phyloP scores from a whole-genome alignment of 2,329 filamentous ascomycete species.

The Verticillium longisporum region DNA sequence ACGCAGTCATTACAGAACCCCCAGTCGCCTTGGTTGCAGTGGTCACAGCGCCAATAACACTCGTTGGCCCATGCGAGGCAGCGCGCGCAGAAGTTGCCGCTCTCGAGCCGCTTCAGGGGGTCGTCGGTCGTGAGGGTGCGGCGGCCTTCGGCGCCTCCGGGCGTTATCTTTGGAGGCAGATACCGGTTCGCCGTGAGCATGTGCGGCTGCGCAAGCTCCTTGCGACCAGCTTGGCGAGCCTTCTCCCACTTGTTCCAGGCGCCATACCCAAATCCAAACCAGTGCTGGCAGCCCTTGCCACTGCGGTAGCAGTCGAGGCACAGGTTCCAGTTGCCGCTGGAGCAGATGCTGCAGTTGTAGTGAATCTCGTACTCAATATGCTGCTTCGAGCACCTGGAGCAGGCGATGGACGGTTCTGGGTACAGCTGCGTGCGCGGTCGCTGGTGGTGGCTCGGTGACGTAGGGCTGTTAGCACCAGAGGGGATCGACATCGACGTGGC shows the following conservation, averaged over 20 bases:
- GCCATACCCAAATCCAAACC: conserved; percentile 78
- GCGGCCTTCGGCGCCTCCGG: conserved; percentile 47
- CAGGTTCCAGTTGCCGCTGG: conserved; percentile 66
- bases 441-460: conserved; percentile 25
- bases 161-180: conserved; percentile 37
- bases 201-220: conserved; percentile 42
- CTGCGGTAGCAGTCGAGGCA: conserved; percentile 75
- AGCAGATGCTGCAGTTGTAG: conserved; percentile 71
- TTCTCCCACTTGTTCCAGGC: conserved; percentile 63
- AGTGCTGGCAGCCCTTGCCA: conserved; percentile 73
- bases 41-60: conserved; percentile 84
- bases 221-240: conserved; percentile 29
- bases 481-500: conserved; percentile 20
- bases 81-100: conserved; percentile 76
- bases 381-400: conserved; percentile 60
- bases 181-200: conserved; percentile 54
- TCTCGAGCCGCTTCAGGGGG: conserved; percentile 61
- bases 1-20: conserved; percentile 88
- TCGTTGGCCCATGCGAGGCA: conserved; percentile 70
- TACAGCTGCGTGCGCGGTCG: conserved; percentile 45
- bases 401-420: conserved; percentile 66
- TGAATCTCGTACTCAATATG: conserved; percentile 83
- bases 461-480: conserved; percentile 24
- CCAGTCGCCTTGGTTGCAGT: conserved; percentile 91
- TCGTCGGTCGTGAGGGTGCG: conserved; percentile 59